phyloP scores from a whole-genome alignment of 192 early-diverging fungal species.

The Podila verticillata region DNA sequence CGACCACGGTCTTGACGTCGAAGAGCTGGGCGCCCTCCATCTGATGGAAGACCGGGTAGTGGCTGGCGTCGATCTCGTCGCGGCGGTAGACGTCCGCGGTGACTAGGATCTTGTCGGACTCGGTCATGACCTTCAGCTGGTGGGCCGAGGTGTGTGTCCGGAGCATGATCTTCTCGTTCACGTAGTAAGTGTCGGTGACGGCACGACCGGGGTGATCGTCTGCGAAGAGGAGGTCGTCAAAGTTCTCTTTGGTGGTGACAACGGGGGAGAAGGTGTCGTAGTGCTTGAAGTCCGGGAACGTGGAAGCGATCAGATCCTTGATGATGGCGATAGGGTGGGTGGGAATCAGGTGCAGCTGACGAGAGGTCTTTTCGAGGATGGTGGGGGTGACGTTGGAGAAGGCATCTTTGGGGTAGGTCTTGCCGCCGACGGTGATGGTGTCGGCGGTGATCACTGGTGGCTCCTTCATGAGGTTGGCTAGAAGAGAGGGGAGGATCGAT shows the following conservation, averaged over 20 bases:
- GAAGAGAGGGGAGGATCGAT: background rate
- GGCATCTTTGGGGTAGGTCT: conserved; percentile 60
- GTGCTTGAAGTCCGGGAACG: conserved; percentile 74
- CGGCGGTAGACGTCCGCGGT: conserved; percentile 97
- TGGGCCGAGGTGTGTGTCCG: conserved; percentile 97
- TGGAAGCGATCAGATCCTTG: conserved; percentile 77
- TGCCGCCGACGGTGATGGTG: conserved; percentile 50
- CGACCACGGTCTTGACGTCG: conserved; percentile 50
- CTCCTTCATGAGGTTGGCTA: conserved; percentile 15
- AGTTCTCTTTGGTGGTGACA: conserved; percentile 87
- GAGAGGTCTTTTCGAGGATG: conserved; percentile 79
- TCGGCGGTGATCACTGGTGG: conserved; percentile 34
- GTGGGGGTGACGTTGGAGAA: conserved; percentile 83
- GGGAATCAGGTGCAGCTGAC: conserved; percentile 78
- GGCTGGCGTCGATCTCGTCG: conserved; percentile 95
- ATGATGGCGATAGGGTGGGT: conserved; percentile 92
- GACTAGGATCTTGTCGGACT: conserved; percentile 79
- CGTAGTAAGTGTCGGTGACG: conserved; percentile 92
- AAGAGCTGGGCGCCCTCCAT: conserved; percentile 94
- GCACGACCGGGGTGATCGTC: conserved; percentile 84
- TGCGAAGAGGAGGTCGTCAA: conserved; percentile 90
- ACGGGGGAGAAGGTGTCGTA: conserved; percentile 80
- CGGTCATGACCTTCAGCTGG: conserved; percentile 82
- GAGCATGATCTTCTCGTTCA: conserved; percentile 81
- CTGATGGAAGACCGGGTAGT: conserved; percentile 99